A percentile compares a stretch with the other conserved stretches of the same genome.
phyloP scores from a whole-genome alignment of 2,329 filamentous ascomycete genomes.

The Pezicula rhizophila region DNA sequence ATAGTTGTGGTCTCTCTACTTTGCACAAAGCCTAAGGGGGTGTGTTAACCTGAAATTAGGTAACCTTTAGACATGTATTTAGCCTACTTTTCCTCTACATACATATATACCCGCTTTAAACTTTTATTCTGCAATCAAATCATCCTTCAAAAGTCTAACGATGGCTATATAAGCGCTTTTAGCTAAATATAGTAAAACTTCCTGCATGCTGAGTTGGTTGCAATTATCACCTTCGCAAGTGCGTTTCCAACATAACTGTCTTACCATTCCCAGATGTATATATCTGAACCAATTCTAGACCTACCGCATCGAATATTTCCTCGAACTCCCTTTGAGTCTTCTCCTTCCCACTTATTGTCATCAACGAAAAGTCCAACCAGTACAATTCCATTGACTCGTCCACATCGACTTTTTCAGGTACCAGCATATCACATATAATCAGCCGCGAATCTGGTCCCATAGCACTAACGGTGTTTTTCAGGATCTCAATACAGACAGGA shows the following conservation, averaged over 20 bases:
- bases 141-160: no score
- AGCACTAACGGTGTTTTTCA: conserved; percentile 18
- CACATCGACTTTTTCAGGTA: conserved; percentile 27
- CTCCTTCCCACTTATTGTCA: conserved; percentile 28
- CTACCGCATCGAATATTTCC: conserved; percentile 26
- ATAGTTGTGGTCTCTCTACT: no score
- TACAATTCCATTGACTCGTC: conserved; percentile 26
- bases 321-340: conserved; percentile 26
- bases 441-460: conserved; percentile 28
- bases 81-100: no score
- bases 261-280: conserved; percentile 25
- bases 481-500: conserved; percentile 21
- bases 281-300: conserved; percentile 27
- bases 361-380: conserved; percentile 28
- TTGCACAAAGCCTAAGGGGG: no score
- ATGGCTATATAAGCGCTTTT: no score
- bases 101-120: no score
- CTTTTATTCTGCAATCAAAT: no score
- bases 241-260: conserved; percentile 29
- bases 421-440: conserved; percentile 29
- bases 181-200: no score
- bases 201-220: background rate
- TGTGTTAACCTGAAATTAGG: no score
- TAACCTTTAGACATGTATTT: no score
- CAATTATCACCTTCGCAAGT: conserved; percentile 10